Evolutionary conservation across 495 filamentous ascomycete species (phyloP), one percentile per base, ranked within the genome.

Genomic region (Aspergillus kassunensis): DNA sequence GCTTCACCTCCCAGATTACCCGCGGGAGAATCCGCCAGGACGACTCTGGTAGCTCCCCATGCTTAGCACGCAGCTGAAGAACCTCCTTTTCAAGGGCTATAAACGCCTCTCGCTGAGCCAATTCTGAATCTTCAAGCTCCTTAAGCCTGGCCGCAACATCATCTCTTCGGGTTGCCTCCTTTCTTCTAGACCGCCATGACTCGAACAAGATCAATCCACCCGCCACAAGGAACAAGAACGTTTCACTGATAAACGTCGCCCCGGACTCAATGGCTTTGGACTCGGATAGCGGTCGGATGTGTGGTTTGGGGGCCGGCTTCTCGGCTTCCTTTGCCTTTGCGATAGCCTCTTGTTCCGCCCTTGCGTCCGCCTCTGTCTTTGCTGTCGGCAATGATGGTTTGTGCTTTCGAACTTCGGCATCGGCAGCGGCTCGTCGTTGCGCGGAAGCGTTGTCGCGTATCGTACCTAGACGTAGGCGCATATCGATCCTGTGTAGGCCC

Each of bases 181-280:
- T 97, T 53, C 82, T 71, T 41, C 85, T 79, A 4, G 85, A 80
- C 46, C 87, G 75, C 64, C 80, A 84, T 19, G 85, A 87, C 69
- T 99, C 93, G 51, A 87, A 91, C 2, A 95, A 64, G 34, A 99
- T 86, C 58, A 97, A 65, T 0, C 75, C 78, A 11, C 84, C 83
- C 2, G 87, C 95, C 12, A 97, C 90, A 4, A 81, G 46, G 49
- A 97, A 87, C 25, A 99, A 81, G 63, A 99, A 99, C 1, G 80
- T 72, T 59, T 99, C 93, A 35, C 89, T 90, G 44, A 95, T 85
- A 45, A 99, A 96, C 51, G 95, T 95, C 9, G 93, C 95, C 21
- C 96, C 95, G 6, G 91, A 80, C 63, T 99, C 93, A 23, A 99
- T 95, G 5, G 93, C 93, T 63, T 97, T 97, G 12, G 81, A 80